Evolutionary conservation across 129 eudicot genomes (phyloP).

Genomic region (Solidago caesia): DNA sequence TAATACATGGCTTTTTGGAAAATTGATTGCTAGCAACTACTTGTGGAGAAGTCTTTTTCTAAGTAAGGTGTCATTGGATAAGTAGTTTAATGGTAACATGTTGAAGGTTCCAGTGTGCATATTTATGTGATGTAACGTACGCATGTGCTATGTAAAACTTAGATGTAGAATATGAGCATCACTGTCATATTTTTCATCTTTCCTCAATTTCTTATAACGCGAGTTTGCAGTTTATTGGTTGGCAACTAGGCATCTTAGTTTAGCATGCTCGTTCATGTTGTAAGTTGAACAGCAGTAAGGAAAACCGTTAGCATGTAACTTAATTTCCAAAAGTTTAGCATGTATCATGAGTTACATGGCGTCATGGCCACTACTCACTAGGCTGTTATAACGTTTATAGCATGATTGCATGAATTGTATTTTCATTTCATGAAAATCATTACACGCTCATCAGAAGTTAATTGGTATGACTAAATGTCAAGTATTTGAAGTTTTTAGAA

Average conservation of each 20-base stretch:
- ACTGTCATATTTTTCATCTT: background rate
- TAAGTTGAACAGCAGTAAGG: conserved; percentile 12
- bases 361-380: background rate
- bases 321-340: conserved; percentile 14
- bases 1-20: background rate
- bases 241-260: conserved; percentile 2
- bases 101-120: conserved; percentile 16
- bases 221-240: background rate
- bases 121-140: conserved; percentile 24
- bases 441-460: background rate
- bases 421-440: background rate
- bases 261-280: conserved; percentile 11
- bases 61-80: conserved; percentile 21
- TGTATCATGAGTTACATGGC: background rate
- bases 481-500: background rate
- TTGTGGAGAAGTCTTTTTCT: conserved; percentile 21
- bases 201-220: background rate
- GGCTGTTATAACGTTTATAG: background rate
- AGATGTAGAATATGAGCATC: conserved; percentile 19
- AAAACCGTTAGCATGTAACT: background rate
- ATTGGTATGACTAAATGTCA: background rate
- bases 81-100: background rate
- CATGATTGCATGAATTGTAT: background rate
- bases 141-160: conserved; percentile 24
- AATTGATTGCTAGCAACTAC: conserved; percentile 37